Evolutionary conservation across 495 filamentous ascomycete species (phyloP).

Genomic region (Xylaria palmicola): DNA sequence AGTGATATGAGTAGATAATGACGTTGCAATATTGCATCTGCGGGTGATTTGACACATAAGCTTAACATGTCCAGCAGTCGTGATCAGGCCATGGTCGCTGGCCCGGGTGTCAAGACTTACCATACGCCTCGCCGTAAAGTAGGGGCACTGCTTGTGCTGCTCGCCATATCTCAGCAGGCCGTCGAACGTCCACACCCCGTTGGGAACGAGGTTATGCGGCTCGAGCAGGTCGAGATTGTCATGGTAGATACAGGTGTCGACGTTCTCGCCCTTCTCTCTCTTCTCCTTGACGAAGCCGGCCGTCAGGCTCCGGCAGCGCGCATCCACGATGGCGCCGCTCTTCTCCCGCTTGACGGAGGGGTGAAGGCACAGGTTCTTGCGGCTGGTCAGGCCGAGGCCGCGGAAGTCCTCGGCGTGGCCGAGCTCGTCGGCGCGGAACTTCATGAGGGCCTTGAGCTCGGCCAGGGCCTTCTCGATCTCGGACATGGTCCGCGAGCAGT

Average conservation of each 20-base stretch:
- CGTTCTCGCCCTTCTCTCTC: conserved; percentile 89
- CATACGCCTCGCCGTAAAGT: conserved; percentile 95
- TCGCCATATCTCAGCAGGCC: conserved; percentile 84
- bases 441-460: conserved; percentile 91
- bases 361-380: conserved; percentile 96
- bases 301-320: conserved; percentile 89
- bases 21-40: conserved; percentile 98
- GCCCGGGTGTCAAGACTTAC: conserved; percentile 44
- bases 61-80: not conserved
- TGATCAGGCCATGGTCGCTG: not conserved
- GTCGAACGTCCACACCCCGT: conserved; percentile 96
- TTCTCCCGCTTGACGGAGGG: conserved; percentile 94
- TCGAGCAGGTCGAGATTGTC: conserved; percentile 96
- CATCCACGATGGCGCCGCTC: conserved; percentile 90
- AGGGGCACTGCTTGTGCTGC: conserved; percentile 93
- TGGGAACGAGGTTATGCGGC: conserved; percentile 87
- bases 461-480: conserved; percentile 95
- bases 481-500: conserved; percentile 96
- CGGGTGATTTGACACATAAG: not conserved
- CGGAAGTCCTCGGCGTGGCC: conserved; percentile 89
- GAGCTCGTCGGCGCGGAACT: conserved; percentile 82
- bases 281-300: conserved; percentile 97
- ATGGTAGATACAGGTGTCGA: conserved; percentile 92
- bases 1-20: conserved; percentile 99
- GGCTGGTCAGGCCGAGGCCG: conserved; percentile 87